These are phyloP conservation scores for Taphrina flavorubra DNA, from an alignment of 1,139 yeast species.

Conservation along the genomic window DNA sequence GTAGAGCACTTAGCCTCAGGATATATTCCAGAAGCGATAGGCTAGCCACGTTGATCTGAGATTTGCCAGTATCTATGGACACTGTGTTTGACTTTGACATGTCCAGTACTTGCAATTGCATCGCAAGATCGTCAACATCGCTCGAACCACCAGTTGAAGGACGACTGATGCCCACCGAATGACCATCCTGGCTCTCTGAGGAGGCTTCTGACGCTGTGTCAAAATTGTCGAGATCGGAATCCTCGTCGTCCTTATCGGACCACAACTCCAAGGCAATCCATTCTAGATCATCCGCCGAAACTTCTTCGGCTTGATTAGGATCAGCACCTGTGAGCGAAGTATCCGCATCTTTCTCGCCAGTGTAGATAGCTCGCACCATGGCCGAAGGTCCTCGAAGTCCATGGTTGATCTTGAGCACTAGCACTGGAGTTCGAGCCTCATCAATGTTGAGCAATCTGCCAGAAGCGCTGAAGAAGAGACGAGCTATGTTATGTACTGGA, in stretches of 20 bases:
- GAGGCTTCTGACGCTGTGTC: constrained; percentile 39
- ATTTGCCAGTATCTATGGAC: constrained; percentile 16
- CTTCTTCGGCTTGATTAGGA: constrained; percentile 41
- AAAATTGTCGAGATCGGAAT: constrained; percentile 48
- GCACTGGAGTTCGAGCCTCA: constrained; percentile 69
- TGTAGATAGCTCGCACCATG: constrained; percentile 24
- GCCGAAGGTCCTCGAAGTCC: constrained; percentile 46
- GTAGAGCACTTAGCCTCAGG: constrained; percentile 66
- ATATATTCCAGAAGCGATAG: constrained; percentile 68
- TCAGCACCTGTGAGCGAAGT: constrained; percentile 44
- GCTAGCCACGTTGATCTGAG: constrained; percentile 28
- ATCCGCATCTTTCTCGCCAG: constrained; percentile 45
- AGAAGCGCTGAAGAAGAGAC: constrained; percentile 74
- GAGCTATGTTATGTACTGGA: constrained; percentile 53
- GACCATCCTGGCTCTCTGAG: not conserved
- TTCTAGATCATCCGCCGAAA: constrained; percentile 50
- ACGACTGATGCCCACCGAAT: not conserved
- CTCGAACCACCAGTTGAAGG: constrained; percentile 6
- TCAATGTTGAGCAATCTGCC: constrained; percentile 70
- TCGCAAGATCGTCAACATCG: constrained; percentile 37
- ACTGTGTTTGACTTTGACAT: constrained; percentile 28
- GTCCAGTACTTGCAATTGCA: constrained; percentile 40
- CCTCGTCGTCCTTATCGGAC: constrained; percentile 52
- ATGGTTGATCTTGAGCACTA: constrained; percentile 63
- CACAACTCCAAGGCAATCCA: constrained; percentile 62